Evolutionary conservation across 345 rosid species (phyloP), one percentile per base, ranked within the genome.

Genomic region (Bruguiera sexangula): DNA sequence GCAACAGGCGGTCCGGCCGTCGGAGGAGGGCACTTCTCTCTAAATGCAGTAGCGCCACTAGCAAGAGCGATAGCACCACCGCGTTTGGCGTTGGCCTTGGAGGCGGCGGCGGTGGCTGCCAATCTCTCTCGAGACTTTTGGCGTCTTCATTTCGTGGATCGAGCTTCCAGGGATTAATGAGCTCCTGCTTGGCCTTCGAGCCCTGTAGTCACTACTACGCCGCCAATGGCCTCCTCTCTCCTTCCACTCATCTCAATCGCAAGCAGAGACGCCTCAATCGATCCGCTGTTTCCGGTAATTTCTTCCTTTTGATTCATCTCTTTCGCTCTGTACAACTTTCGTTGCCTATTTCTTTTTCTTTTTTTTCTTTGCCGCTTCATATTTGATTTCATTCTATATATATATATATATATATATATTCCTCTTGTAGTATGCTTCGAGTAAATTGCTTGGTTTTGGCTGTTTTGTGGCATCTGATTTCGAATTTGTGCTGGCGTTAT

Each of bases 121-220:
- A 48, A 66, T 50, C 43, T 36, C 37, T 57, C 59, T 46, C 50
- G 26, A 30, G 60, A 1, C 53, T 82, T 62, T 73, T 69, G 63
- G 29, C 68, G 18, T 74, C 80, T 62, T 78, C 83, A 32, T 52
- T 77, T 51, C 70, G 69, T 60, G 85, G 86, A 85, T 84, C 90
- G 80, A 69, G 75, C 58, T 72, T 84, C 70, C 82, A 82, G 51
- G 84, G 84, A 31, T 74, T 86, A 15, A 77, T 86, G 79, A 74
- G 73, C 66, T 89, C 96, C 20, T 89, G 84, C 66, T 75, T 89
- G 73, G 84, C 89, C 50, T 83, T 87, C 60, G 91, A 87, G 78
- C 94, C 96, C 9, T 92, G 91, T 68, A 62, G 73, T 57, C 87
- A 87, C 34, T 86, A 78, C 58, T 71, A 72, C 76, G 75, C 69